These are phyloP conservation scores for Coprinopsis strossmayeri DNA, from an alignment of 768 basidiomycete species.

Conservation along the genomic window DNA sequence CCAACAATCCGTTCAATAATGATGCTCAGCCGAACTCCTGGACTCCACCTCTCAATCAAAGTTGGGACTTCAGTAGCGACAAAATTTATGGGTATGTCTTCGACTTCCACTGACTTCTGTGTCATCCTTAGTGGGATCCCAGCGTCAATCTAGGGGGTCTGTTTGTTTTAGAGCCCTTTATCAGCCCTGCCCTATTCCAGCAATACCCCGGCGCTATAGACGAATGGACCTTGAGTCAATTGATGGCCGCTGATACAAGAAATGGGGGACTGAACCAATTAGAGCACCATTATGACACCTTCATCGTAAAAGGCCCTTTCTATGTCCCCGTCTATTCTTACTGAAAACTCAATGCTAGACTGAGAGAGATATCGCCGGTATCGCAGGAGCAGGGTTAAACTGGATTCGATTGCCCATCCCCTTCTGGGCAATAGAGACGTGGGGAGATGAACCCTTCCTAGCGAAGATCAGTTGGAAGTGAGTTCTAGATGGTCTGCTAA, in stretches of 20 bases:
- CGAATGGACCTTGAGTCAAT: conserved; percentile 66
- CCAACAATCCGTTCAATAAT: conserved; percentile 69
- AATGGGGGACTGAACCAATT: conserved; percentile 49
- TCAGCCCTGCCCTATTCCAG: conserved; percentile 61
- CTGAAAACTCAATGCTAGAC: conserved; percentile 42
- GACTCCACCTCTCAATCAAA: conserved; percentile 72
- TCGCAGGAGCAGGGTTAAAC: conserved; percentile 87
- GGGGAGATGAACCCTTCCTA: conserved; percentile 76
- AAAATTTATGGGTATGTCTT: conserved; percentile 49
- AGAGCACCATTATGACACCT: conserved; percentile 78
- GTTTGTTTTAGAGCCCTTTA: conserved; percentile 69
- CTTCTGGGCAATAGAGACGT: conserved; percentile 76
- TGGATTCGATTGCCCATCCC: conserved; percentile 82
- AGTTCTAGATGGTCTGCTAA: conserved; percentile 16
- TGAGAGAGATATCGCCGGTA: conserved; percentile 84
- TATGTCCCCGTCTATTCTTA: background rate
- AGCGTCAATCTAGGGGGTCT: conserved; percentile 79
- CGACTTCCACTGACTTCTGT: background rate
- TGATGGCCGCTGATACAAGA: conserved; percentile 51
- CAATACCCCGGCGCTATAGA: conserved; percentile 57
- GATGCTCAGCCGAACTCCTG: conserved; percentile 70
- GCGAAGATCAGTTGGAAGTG: conserved; percentile 71
- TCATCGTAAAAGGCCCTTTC: conserved; percentile 51
- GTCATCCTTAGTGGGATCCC: conserved; percentile 17
- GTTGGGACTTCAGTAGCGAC: conserved; percentile 65